These are phyloP conservation scores for Meyerozyma elateridarum DNA, from an alignment of 1,139 yeast genomes.

Conservation along the genomic window DNA sequence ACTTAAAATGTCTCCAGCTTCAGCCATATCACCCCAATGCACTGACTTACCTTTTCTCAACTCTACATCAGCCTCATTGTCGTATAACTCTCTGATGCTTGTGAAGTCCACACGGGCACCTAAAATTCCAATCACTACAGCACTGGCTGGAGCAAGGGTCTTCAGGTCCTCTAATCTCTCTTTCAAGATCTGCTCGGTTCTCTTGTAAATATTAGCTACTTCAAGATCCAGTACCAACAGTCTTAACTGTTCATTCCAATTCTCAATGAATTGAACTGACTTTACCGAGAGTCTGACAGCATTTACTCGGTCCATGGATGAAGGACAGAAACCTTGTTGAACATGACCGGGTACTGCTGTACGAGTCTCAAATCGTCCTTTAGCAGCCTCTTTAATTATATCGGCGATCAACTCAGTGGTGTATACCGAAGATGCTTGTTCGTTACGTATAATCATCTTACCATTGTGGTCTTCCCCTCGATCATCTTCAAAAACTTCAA, in stretches of 20 bases:
- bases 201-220: slow-evolving; percentile 1
- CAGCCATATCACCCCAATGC: slow-evolving; percentile 63
- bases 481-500: slow-evolving; percentile 64
- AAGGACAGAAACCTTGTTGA: slow-evolving; percentile 78
- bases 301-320: slow-evolving; percentile 70
- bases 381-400: slow-evolving; percentile 61
- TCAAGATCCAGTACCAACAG: neutral
- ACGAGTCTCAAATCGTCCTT: slow-evolving; percentile 66
- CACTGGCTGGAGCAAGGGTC: slow-evolving; percentile 15
- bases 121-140: slow-evolving; percentile 66
- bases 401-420: slow-evolving; percentile 64
- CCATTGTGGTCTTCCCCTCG: slow-evolving; percentile 81
- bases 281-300: slow-evolving; percentile 68
- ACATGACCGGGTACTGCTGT: slow-evolving; percentile 83
- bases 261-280: slow-evolving; percentile 67
- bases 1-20: slow-evolving; percentile 63
- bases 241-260: slow-evolving; percentile 17
- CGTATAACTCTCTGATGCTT: slow-evolving; percentile 51
- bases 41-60: slow-evolving; percentile 63
- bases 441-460: slow-evolving; percentile 63
- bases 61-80: slow-evolving; percentile 51
- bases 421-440: slow-evolving; percentile 65
- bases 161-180: slow-evolving; percentile 1
- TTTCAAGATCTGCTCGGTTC: neutral
- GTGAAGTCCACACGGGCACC: slow-evolving; percentile 60